Evolutionary conservation across 2,329 filamentous ascomycete genomes (phyloP).

Genomic region (Fusarium sp.): DNA sequence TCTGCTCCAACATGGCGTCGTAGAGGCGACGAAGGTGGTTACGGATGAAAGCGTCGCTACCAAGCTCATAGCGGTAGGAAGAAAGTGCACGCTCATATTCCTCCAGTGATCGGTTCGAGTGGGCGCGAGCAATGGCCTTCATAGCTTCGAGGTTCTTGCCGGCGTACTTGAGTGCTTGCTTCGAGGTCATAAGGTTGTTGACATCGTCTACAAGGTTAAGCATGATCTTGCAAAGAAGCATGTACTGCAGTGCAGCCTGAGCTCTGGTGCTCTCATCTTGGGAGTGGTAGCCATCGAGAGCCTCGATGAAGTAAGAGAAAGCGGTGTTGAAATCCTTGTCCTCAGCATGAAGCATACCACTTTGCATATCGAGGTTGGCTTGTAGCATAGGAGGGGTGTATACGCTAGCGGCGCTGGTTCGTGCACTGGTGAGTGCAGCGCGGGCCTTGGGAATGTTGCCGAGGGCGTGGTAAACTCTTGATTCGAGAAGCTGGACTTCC

Average conservation of each 20-base stretch:
- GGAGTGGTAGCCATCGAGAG: slow-evolving; percentile 93
- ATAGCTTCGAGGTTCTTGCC: slow-evolving; percentile 97
- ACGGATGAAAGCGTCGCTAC: slow-evolving; percentile 94
- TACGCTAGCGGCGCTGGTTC: slow-evolving; percentile 94
- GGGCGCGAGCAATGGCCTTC: slow-evolving; percentile 97
- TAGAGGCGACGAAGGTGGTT: slow-evolving; percentile 96
- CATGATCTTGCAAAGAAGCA: slow-evolving; percentile 99
- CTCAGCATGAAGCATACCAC: slow-evolving; percentile 97
- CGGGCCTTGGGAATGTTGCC: slow-evolving; percentile 97
- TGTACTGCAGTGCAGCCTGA: slow-evolving; percentile 98
- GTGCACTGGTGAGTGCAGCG: slow-evolving; percentile 91
- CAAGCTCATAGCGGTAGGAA: slow-evolving; percentile 91
- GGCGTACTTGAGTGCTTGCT: slow-evolving; percentile 96
- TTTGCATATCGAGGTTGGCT: slow-evolving; percentile 98
- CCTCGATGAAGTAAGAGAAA: slow-evolving; percentile 99
- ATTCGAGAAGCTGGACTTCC: slow-evolving; percentile 97
- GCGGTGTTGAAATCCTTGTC: slow-evolving; percentile 99
- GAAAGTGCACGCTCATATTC: slow-evolving; percentile 96
- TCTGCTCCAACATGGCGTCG: slow-evolving; percentile 99
- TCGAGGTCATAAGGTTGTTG: slow-evolving; percentile 91
- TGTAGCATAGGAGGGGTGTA: slow-evolving; percentile 96
- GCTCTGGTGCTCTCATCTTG: slow-evolving; percentile 90
- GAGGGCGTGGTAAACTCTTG: slow-evolving; percentile 94
- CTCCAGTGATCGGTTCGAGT: slow-evolving; percentile 93
- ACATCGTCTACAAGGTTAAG: slow-evolving; percentile 97